Percentiles rank a stretch among this genome's conserved stretches.
phyloP scores from a whole-genome alignment of 164 flowering plant genomes.

The Chimonanthus praecox region DNA sequence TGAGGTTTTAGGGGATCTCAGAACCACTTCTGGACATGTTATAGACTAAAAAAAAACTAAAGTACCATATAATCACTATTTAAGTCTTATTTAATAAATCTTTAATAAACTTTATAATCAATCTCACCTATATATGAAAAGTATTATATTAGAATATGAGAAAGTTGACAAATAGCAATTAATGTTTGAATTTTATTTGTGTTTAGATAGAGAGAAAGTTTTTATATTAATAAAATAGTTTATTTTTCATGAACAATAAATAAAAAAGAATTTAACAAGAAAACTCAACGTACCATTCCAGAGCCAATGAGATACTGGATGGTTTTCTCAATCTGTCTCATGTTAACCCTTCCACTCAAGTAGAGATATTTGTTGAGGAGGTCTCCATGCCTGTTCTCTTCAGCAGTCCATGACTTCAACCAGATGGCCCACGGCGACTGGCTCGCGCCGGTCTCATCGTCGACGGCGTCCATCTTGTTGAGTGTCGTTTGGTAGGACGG shows the following conservation, averaged over 20 bases:
- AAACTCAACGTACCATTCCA: conserved; percentile 34
- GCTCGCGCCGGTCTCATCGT: conserved; percentile 51
- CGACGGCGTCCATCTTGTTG: conserved; percentile 40
- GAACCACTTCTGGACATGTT: too few relatives aligned
- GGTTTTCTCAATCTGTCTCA: conserved; percentile 47
- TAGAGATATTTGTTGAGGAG: conserved; percentile 51
- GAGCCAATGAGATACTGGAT: conserved; percentile 45
- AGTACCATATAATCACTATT: too few relatives aligned
- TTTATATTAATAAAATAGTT: too few relatives aligned
- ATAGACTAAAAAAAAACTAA: too few relatives aligned
- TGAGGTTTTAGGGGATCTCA: too few relatives aligned
- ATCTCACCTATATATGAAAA: too few relatives aligned
- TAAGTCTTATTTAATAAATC: too few relatives aligned
- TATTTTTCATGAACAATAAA: background rate
- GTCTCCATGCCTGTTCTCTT: conserved; percentile 30
- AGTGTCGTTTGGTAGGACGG: conserved; percentile 58
- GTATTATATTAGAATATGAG: too few relatives aligned
- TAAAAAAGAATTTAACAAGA: background rate
- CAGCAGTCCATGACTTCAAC: conserved; percentile 57
- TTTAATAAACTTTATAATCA: too few relatives aligned
- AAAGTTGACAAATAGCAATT: too few relatives aligned
- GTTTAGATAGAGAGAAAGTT: too few relatives aligned
- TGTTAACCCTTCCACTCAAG: conserved; percentile 49
- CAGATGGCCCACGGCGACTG: conserved; percentile 48
- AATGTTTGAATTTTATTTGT: too few relatives aligned